Percentiles rank a stretch among this genome's conserved stretches.
phyloP scores from a whole-genome alignment of 805 yeast species.

The Danielia reshetovae region DNA sequence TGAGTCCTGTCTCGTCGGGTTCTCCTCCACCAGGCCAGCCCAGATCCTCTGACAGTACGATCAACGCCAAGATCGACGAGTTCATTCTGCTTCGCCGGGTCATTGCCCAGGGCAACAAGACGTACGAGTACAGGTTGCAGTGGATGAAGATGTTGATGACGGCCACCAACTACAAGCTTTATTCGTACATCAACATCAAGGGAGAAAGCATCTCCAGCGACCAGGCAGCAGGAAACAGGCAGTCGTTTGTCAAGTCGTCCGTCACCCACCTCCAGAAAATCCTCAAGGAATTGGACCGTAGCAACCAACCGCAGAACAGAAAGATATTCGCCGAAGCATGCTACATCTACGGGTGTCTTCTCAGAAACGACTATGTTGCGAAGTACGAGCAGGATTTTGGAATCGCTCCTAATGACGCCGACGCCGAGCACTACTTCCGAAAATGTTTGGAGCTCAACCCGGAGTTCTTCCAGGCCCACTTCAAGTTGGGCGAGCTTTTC shows the following conservation, averaged over 20 bases:
- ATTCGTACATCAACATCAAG: constrained; percentile 39
- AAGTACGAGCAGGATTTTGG: constrained; percentile 35
- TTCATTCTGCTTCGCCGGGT: constrained; percentile 30
- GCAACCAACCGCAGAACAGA: constrained; percentile 13
- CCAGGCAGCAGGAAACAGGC: constrained; percentile 28
- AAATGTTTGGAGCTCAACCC: constrained; percentile 31
- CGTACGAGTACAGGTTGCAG: constrained; percentile 36
- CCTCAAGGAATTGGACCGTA: constrained; percentile 24
- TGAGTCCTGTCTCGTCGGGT: too few species aligned
- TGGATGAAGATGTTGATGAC: constrained; percentile 41
- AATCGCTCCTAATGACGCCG: constrained; percentile 23
- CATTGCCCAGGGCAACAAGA: constrained; percentile 40
- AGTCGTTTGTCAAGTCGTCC: constrained; percentile 35
- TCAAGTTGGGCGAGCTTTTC: constrained; percentile 36
- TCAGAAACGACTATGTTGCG: constrained; percentile 30
- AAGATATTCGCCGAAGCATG: constrained; percentile 28
- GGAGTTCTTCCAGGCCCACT: constrained; percentile 29
- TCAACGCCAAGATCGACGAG: constrained; percentile 30
- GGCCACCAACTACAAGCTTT: constrained; percentile 37
- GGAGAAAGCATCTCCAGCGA: constrained; percentile 34
- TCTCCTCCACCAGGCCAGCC: constrained; percentile 2
- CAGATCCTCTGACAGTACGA: constrained; percentile 20
- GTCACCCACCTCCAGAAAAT: constrained; percentile 35
- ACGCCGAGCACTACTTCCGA: constrained; percentile 29
- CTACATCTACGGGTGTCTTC: constrained; percentile 34